phyloP scores from a whole-genome alignment of 2,329 filamentous ascomycete genomes.

The Gaeumannomyces tritici region DNA sequence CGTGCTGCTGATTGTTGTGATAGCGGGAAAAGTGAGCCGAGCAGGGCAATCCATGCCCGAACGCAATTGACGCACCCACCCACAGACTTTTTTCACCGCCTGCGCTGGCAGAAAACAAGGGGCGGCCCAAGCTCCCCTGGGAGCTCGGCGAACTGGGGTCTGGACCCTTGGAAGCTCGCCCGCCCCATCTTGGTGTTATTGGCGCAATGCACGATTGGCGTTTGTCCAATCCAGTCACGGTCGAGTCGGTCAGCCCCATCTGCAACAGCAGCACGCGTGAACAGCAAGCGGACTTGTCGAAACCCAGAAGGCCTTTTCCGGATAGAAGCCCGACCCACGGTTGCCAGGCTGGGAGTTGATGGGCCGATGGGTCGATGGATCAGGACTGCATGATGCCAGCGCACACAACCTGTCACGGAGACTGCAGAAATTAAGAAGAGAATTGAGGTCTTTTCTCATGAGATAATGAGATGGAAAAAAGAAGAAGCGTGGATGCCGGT shows the following conservation, averaged over 20 bases:
- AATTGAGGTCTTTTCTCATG: background rate
- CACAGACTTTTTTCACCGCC: background rate
- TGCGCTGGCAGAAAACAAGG: background rate
- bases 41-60: background rate
- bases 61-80: background rate
- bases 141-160: background rate
- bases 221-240: background rate
- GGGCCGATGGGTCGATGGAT: background rate
- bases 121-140: background rate
- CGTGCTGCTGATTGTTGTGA: background rate
- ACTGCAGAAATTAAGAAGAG: background rate
- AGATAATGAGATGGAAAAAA: background rate
- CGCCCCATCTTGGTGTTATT: background rate
- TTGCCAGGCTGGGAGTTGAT: background rate
- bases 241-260: background rate
- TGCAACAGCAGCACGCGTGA: background rate
- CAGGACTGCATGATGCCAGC: background rate
- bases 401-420: background rate
- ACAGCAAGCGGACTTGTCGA: background rate
- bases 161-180: background rate
- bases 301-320: background rate
- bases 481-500: background rate
- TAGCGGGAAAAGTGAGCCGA: background rate
- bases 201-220: background rate
- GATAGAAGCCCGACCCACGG: background rate